Evolutionary conservation across 2,329 filamentous ascomycete genomes (phyloP).

Genomic region (Akanthomyces lecanii): DNA sequence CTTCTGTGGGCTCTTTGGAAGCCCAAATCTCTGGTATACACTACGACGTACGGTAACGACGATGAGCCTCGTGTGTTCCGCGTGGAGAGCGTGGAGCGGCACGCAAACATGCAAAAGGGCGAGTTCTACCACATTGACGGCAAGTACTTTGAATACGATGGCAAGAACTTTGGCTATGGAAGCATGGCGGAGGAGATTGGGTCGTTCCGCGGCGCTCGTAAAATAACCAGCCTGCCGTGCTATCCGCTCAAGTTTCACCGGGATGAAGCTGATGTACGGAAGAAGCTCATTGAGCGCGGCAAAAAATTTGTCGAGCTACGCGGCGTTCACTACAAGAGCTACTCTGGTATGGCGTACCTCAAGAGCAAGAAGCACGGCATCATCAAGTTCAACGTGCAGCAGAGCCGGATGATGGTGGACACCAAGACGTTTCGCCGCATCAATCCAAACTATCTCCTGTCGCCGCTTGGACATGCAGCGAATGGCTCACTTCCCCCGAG

Average conservation of each 20-base stretch:
- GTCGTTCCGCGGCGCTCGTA: constrained; percentile 74
- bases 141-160: constrained; percentile 81
- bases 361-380: constrained; percentile 64
- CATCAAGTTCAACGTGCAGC: constrained; percentile 75
- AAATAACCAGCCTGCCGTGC: constrained; percentile 72
- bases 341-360: constrained; percentile 79
- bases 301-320: constrained; percentile 79
- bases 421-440: constrained; percentile 76
- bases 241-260: constrained; percentile 81
- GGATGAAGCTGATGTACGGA: constrained; percentile 59
- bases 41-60: constrained; percentile 68
- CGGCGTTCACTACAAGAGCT: constrained; percentile 77
- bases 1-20: constrained; percentile 87
- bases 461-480: constrained; percentile 52
- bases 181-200: constrained; percentile 64
- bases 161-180: constrained; percentile 77
- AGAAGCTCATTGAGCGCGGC: constrained; percentile 70
- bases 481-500: constrained; percentile 51
- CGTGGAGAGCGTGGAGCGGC: constrained; percentile 70
- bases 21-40: constrained; percentile 75
- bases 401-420: constrained; percentile 85
- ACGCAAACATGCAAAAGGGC: constrained; percentile 64
- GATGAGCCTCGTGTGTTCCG: constrained; percentile 81
- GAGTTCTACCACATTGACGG: constrained; percentile 75
- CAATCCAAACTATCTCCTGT: constrained; percentile 80